Conservation (phyloP, 768 basidiomycete genomes). For the Suillus fuscotomentosus region DNA sequence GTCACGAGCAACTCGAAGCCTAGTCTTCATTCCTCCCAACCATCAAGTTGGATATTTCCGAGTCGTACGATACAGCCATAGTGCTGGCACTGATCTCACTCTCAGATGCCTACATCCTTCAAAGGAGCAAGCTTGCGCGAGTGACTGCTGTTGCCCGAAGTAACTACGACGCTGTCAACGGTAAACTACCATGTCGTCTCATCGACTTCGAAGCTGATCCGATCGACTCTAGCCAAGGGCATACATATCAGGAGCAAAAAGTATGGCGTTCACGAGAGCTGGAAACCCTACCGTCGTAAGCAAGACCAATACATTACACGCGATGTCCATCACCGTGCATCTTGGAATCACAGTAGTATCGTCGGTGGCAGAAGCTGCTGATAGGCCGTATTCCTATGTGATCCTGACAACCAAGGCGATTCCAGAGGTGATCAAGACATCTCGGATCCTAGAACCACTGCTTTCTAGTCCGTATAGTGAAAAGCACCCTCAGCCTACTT, state of each 20-base stretch:
- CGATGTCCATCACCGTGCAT: neutral
- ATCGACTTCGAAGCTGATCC: neutral
- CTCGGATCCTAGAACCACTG: conserved; percentile 55
- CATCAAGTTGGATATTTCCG: neutral
- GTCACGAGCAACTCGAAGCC: conserved; percentile 16
- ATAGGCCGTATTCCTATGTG: conserved; percentile 61
- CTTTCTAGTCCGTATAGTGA: conserved; percentile 48
- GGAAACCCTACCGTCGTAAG: conserved; percentile 2
- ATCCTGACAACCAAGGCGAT: conserved; percentile 70
- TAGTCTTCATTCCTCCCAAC: neutral
- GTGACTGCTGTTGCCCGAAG: conserved; percentile 75
- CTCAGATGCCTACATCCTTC: conserved; percentile 53
- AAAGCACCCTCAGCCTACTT: conserved; percentile 19
- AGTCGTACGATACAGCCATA: neutral
- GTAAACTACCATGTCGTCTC: neutral
- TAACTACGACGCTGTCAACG: conserved; percentile 53
- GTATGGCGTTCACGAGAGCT: neutral
- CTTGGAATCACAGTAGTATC: conserved; percentile 47
- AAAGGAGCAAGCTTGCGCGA: conserved; percentile 36
- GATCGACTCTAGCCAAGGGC: conserved; percentile 43
- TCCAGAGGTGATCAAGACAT: conserved; percentile 60
- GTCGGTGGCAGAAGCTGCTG: conserved; percentile 58
- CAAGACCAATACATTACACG: neutral
- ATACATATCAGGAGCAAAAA: conserved; percentile 45
- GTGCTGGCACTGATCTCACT: neutral